Evolutionary conservation across 129 eudicot species (phyloP).

Genomic region (Flaveria linearis): DNA sequence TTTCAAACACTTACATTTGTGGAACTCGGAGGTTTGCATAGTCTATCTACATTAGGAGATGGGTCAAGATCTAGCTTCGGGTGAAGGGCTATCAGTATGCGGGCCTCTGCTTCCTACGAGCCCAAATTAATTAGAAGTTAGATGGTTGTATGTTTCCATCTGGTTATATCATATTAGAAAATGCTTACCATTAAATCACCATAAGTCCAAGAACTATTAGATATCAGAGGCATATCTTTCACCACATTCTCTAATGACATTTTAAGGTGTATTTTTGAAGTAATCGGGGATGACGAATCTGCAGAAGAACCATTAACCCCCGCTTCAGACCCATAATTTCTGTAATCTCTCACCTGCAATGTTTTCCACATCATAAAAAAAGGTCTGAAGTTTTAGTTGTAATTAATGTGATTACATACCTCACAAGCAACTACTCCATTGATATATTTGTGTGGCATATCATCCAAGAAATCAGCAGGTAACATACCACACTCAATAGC

Average conservation of each 20-base stretch:
- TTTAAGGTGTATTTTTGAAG: slow-evolving; percentile 63
- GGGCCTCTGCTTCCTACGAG: slow-evolving; percentile 87
- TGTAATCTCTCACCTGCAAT: slow-evolving; percentile 80
- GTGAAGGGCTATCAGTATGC: slow-evolving; percentile 72
- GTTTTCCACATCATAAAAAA: not conserved
- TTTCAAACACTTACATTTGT: slow-evolving; percentile 50
- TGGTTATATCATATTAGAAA: too few relatives aligned
- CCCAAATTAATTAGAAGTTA: slow-evolving; percentile 24
- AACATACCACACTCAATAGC: slow-evolving; percentile 89
- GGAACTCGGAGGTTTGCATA: slow-evolving; percentile 47
- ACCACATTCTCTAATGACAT: slow-evolving; percentile 91
- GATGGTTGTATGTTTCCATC: slow-evolving; percentile 4
- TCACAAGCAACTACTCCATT: slow-evolving; percentile 79
- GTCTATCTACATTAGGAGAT: slow-evolving; percentile 67
- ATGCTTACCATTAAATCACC: too few relatives aligned
- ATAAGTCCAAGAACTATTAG: too few relatives aligned
- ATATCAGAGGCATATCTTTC: too few relatives aligned
- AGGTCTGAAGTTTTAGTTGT: not conserved
- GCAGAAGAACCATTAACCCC: slow-evolving; percentile 51
- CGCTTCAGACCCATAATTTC: slow-evolving; percentile 55
- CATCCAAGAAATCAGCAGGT: slow-evolving; percentile 89
- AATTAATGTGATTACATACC: slow-evolving; percentile 45
- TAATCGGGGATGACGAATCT: slow-evolving; percentile 43
- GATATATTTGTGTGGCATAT: slow-evolving; percentile 79
- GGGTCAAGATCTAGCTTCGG: slow-evolving; percentile 86